Percentiles rank a stretch among this genome's conserved stretches.
Conservation (phyloP, 192 early-diverging fungal species). For the Phlyctochytrium arcticum region DNA sequence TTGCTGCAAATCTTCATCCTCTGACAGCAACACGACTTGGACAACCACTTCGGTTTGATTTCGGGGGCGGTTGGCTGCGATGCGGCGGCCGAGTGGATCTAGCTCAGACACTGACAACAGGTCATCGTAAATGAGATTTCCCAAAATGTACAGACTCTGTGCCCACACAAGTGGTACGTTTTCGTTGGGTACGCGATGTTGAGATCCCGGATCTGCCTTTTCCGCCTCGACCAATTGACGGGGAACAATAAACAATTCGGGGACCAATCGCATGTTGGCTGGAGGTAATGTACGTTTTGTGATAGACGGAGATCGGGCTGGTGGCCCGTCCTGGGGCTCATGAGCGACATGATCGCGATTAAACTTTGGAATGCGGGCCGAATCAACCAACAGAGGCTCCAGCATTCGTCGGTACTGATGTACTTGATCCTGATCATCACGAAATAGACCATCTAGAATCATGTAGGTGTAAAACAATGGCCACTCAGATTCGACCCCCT, state of each 20-base stretch:
- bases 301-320: conserved; percentile 22
- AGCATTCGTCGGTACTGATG: conserved; percentile 68
- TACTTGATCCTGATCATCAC: conserved; percentile 57
- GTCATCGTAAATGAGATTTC: conserved; percentile 71
- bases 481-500: conserved; percentile 85
- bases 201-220: conserved; percentile 61
- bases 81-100: conserved; percentile 76
- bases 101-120: conserved; percentile 72
- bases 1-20: conserved; percentile 67
- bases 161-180: conserved; percentile 88
- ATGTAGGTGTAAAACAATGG: conserved; percentile 87
- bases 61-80: conserved; percentile 48
- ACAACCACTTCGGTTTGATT: conserved; percentile 59
- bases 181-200: conserved; percentile 72
- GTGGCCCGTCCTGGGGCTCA: not conserved
- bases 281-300: conserved; percentile 10
- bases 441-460: conserved; percentile 77
- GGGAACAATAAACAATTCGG: conserved; percentile 81
- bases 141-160: conserved; percentile 74
- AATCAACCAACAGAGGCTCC: conserved; percentile 68
- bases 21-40: conserved; percentile 74
- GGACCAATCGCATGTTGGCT: conserved; percentile 35
- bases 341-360: conserved; percentile 24
- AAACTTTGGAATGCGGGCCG: conserved; percentile 50
- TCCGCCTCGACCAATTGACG: conserved; percentile 68